Conservation (phyloP, 2,329 filamentous ascomycete species). For the Epichloe aotearoae region DNA sequence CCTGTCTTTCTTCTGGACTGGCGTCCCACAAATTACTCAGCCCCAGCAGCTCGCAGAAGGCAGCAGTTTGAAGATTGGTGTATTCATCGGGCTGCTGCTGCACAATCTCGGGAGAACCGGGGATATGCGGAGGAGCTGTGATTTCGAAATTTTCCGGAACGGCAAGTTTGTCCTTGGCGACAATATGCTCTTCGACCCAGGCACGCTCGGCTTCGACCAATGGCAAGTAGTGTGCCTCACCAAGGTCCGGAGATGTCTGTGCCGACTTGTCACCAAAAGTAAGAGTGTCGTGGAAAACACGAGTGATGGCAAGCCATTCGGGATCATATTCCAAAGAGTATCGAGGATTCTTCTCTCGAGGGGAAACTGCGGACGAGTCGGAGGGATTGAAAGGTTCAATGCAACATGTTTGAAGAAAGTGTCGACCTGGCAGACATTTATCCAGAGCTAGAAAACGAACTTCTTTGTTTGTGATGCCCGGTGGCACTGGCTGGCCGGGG, state of each 20-base stretch:
- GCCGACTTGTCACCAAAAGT: slow-evolving; percentile 46
- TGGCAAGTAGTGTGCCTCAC: slow-evolving; percentile 53
- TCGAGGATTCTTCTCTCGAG: slow-evolving; percentile 21
- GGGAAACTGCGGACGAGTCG: slow-evolving; percentile 12
- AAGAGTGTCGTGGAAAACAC: slow-evolving; percentile 59
- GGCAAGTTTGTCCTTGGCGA: slow-evolving; percentile 43
- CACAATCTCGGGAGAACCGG: slow-evolving; percentile 41
- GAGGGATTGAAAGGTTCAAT: slow-evolving; percentile 34
- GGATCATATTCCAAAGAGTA: slow-evolving; percentile 67
- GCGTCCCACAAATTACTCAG: slow-evolving; percentile 66
- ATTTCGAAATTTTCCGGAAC: slow-evolving; percentile 67
- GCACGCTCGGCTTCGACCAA: slow-evolving; percentile 54
- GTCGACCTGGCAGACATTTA: slow-evolving; percentile 69
- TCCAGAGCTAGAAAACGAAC: slow-evolving; percentile 84
- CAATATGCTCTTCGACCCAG: slow-evolving; percentile 76
- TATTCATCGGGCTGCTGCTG: slow-evolving; percentile 62
- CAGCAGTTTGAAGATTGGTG: slow-evolving; percentile 72
- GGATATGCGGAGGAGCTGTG: slow-evolving; percentile 61
- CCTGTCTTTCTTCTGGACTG: slow-evolving; percentile 53
- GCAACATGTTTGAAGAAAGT: slow-evolving; percentile 71
- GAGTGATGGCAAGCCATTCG: slow-evolving; percentile 91
- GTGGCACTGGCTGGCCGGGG: slow-evolving; percentile 52
- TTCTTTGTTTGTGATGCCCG: slow-evolving; percentile 60
- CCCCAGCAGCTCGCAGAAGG: slow-evolving; percentile 65
- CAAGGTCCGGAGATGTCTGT: slow-evolving; percentile 43